A percentile compares a stretch with the other conserved stretches of the same genome.
Conservation (phyloP, 2,329 filamentous ascomycete genomes). For the Calonectria honghensis region DNA sequence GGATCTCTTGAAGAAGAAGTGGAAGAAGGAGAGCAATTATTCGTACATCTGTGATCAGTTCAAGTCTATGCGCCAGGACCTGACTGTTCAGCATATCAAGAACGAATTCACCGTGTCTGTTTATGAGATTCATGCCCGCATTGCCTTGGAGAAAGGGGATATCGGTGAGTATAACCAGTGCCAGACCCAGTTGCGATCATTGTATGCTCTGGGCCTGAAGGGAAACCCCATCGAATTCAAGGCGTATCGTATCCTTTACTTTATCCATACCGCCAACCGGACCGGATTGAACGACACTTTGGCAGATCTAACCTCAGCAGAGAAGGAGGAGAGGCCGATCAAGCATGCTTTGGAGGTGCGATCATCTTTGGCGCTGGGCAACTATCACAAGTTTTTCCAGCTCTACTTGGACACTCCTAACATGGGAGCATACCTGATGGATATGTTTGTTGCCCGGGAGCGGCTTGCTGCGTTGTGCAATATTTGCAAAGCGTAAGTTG, state of each 20-base stretch:
- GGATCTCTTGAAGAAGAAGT: constrained; percentile 93
- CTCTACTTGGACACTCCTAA: constrained; percentile 95
- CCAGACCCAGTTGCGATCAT: constrained; percentile 95
- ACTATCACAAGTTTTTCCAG: constrained; percentile 98
- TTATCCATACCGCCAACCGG: constrained; percentile 98
- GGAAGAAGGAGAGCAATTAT: constrained; percentile 95
- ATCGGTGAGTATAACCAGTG: constrained; percentile 99
- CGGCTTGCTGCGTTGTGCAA: constrained; percentile 91
- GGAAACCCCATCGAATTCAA: constrained; percentile 97
- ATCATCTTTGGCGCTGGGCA: constrained; percentile 92
- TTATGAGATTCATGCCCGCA: constrained; percentile 97
- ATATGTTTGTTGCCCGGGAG: constrained; percentile 98
- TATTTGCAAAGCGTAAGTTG: constrained; percentile 94
- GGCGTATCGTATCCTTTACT: constrained; percentile 99
- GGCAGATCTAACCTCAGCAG: constrained; percentile 98
- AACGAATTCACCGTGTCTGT: constrained; percentile 97
- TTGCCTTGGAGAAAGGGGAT: constrained; percentile 98
- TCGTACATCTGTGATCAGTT: constrained; percentile 99
- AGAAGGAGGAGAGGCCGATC: constrained; percentile 89
- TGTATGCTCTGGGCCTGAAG: constrained; percentile 91
- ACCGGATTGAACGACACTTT: constrained; percentile 98
- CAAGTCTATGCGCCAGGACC: constrained; percentile 97
- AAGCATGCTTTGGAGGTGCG: constrained; percentile 94
- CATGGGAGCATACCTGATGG: constrained; percentile 99
- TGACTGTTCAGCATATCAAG: constrained; percentile 97